These are phyloP conservation scores for Magnolia sinica DNA, from an alignment of 164 flowering plant genomes.

Conservation along the genomic window DNA sequence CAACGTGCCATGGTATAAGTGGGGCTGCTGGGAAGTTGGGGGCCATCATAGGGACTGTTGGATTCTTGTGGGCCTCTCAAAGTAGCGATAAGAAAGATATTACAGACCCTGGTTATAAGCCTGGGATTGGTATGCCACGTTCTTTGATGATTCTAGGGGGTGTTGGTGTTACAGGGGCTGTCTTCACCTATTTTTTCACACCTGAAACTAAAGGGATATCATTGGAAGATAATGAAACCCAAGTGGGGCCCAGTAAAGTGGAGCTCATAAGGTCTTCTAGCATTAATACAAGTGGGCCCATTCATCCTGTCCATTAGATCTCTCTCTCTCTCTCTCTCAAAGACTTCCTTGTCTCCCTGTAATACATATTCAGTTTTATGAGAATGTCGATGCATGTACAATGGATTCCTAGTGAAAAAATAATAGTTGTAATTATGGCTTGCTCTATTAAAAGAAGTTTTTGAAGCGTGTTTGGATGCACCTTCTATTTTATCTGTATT, in stretches of 20 bases:
- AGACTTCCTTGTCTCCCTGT: too few relatives aligned
- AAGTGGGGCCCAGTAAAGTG: conserved; percentile 1
- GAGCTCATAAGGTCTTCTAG: neutral
- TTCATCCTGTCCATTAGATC: neutral
- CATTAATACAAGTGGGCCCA: neutral
- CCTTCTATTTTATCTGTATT: too few relatives aligned
- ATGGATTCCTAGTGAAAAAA: too few relatives aligned
- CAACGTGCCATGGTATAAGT: conserved; percentile 68
- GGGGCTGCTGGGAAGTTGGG: conserved; percentile 64
- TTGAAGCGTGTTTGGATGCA: too few relatives aligned
- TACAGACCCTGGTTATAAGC: conserved; percentile 15
- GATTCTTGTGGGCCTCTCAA: conserved; percentile 51
- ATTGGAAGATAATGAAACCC: conserved; percentile 63
- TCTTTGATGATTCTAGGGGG: conserved; percentile 39
- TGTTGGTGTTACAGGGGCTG: conserved; percentile 37
- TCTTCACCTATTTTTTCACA: conserved; percentile 41
- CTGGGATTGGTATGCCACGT: conserved; percentile 29
- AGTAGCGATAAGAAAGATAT: neutral
- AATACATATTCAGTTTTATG: too few relatives aligned
- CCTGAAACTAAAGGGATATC: conserved; percentile 58
- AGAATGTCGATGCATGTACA: too few relatives aligned
- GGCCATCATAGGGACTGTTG: conserved; percentile 56
- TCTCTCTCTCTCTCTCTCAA: neutral
- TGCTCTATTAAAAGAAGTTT: too few relatives aligned
- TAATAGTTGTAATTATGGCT: too few relatives aligned